A percentile compares a stretch with the other conserved stretches of the same genome.
Evolutionary conservation across 768 basidiomycete genomes (phyloP).

Genomic region (Naganishia randhawae): DNA sequence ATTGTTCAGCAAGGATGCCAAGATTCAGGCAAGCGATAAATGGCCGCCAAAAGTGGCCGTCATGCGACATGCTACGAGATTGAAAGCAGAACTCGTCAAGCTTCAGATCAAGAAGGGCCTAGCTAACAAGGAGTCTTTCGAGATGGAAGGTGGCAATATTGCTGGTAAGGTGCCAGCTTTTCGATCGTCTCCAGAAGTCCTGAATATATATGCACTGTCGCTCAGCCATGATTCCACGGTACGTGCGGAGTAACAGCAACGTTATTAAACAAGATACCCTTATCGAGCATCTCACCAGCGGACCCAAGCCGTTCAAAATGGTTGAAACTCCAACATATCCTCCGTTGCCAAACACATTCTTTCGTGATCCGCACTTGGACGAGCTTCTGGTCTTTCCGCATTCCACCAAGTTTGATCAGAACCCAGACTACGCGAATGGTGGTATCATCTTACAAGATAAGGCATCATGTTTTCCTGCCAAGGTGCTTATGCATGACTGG

Average conservation of each 20-base stretch:
- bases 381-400: conserved; percentile 74
- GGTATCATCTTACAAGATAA: conserved; percentile 94
- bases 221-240: conserved; percentile 38
- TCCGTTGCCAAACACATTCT: conserved; percentile 54
- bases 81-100: conserved; percentile 73
- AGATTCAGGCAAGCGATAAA: conserved; percentile 87
- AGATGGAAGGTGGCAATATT: conserved; percentile 50
- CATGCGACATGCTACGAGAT: conserved; percentile 79
- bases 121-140: conserved; percentile 43
- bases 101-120: conserved; percentile 48
- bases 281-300: conserved; percentile 75
- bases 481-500: conserved; percentile 63
- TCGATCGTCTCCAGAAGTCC: not conserved
- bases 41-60: conserved; percentile 78
- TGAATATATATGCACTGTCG: not conserved
- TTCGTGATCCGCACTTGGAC: conserved; percentile 72
- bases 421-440: conserved; percentile 62
- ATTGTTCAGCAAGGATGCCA: conserved; percentile 63
- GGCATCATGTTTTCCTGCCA: conserved; percentile 92
- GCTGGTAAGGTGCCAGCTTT: conserved; percentile 33
- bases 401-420: conserved; percentile 58
- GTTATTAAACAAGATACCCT: conserved; percentile 38
- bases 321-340: conserved; percentile 54
- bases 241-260: conserved; percentile 50
- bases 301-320: conserved; percentile 69